A percentile compares a stretch with the other conserved stretches of the same genome.
Conservation (phyloP, 768 basidiomycete species). For the Suillus discolor region DNA sequence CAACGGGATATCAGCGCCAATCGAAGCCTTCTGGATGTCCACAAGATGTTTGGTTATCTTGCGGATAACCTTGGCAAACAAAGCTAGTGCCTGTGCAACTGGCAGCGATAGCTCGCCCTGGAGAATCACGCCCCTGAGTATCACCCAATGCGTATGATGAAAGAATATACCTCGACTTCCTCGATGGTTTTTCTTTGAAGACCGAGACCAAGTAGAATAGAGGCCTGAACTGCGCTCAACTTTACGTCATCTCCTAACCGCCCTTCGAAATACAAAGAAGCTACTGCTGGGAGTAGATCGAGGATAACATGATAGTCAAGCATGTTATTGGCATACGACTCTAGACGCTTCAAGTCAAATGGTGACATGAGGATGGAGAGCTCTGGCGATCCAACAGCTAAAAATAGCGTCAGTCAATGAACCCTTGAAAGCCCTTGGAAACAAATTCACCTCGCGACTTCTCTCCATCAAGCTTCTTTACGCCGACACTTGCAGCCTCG, state of each 20-base stretch:
- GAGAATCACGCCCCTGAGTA: not conserved
- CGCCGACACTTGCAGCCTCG: constrained; percentile 75
- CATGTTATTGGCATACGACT: constrained; percentile 94
- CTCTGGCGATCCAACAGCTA: constrained; percentile 39
- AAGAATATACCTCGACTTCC: constrained; percentile 71
- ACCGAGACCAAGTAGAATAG: constrained; percentile 87
- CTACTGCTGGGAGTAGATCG: constrained; percentile 83
- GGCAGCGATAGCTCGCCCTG: constrained; percentile 82
- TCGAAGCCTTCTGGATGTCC: constrained; percentile 78
- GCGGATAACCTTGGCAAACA: constrained; percentile 89
- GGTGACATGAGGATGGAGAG: constrained; percentile 73
- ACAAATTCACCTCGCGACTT: constrained; percentile 19
- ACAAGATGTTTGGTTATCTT: constrained; percentile 78
- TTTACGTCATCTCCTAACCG: constrained; percentile 64
- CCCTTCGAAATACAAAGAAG: constrained; percentile 83
- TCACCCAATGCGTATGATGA: constrained; percentile 1
- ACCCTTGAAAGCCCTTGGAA: constrained; percentile 28
- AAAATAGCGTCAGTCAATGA: constrained; percentile 34
- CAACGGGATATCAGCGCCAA: constrained; percentile 64
- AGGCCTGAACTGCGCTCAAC: constrained; percentile 87
- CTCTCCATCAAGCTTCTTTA: constrained; percentile 47
- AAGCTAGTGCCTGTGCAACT: constrained; percentile 83
- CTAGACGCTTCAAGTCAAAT: constrained; percentile 94
- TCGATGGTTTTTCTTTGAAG: constrained; percentile 89
- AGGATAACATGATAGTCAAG: constrained; percentile 96